A percentile compares a stretch with the other conserved stretches of the same genome.
Conservation (phyloP, 2,329 filamentous ascomycete genomes). For the Paraphaeosphaeria minitans region DNA sequence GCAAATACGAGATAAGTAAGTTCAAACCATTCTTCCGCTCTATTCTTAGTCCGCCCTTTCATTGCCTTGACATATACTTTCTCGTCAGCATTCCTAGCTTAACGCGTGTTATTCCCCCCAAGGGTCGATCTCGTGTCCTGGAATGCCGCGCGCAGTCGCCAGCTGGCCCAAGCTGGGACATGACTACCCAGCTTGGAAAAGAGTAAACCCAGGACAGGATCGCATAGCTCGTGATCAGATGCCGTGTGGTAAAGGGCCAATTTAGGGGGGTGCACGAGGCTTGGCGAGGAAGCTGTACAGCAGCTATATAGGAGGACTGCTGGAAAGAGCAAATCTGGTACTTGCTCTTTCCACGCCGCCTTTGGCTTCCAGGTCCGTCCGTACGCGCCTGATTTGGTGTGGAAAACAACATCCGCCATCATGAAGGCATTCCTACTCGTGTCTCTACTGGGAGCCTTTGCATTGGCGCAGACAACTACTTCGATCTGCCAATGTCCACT, state of each 20-base stretch:
- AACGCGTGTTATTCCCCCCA: not conserved
- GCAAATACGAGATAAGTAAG: not conserved
- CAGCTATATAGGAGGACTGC: not conserved
- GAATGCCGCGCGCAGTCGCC: not conserved
- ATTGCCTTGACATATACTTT: not conserved
- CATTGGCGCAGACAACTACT: slow-evolving; percentile 20
- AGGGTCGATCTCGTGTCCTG: not conserved
- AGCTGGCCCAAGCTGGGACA: not conserved
- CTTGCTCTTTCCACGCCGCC: not conserved
- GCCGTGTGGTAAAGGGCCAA: not conserved
- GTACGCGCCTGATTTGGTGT: not conserved
- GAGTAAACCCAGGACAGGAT: not conserved
- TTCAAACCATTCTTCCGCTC: slow-evolving; percentile 5
- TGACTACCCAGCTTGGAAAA: not conserved
- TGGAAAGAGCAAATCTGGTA: not conserved
- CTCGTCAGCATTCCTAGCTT: not conserved
- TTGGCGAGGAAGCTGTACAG: not conserved
- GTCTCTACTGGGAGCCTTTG: slow-evolving; percentile 22
- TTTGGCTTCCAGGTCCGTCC: not conserved
- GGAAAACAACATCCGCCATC: not conserved
- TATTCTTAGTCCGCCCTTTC: slow-evolving; percentile 1
- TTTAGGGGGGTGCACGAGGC: slow-evolving; percentile 2
- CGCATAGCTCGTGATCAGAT: not conserved
- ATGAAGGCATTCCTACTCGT: slow-evolving; percentile 33
- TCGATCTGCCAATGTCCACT: slow-evolving; percentile 30